Evolutionary conservation across 225 moss, liverwort and hornwort genomes (phyloP).

Genomic region (Sphagnum tenellum): DNA sequence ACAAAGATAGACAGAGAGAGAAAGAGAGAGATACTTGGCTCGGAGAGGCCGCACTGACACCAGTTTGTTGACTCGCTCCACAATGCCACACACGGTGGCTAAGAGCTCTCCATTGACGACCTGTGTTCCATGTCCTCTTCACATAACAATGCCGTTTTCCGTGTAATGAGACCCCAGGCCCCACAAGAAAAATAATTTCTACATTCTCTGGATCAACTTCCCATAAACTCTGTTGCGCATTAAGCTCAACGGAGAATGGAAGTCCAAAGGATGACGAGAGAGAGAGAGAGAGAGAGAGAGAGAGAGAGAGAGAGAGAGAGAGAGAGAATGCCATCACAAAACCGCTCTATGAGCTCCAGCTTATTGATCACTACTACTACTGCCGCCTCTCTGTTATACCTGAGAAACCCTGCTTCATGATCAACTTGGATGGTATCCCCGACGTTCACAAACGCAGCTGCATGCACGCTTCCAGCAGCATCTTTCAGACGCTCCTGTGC

Average conservation of each 20-base stretch:
- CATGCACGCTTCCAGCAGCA: conserved; percentile 31
- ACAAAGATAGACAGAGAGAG: too few relatives aligned
- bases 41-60: conserved; percentile 95
- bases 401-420: conserved; percentile 70
- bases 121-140: conserved; percentile 91
- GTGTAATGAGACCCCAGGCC: too few relatives aligned
- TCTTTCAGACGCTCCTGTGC: conserved; percentile 57
- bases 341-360: background rate
- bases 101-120: conserved; percentile 77
- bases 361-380: background rate
- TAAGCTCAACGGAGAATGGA: too few relatives aligned
- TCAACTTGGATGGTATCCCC: conserved; percentile 87
- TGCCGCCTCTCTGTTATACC: conserved; percentile 20
- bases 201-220: too few relatives aligned
- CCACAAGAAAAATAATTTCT: too few relatives aligned
- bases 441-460: conserved; percentile 64
- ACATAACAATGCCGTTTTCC: background rate
- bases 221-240: too few relatives aligned
- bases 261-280: too few relatives aligned
- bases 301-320: too few relatives aligned
- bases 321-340: too few relatives aligned
- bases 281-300: too few relatives aligned
- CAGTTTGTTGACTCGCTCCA: conserved; percentile 93
- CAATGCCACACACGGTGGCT: conserved; percentile 87
- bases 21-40: conserved; percentile 49